A percentile compares a stretch with the other conserved stretches of the same genome.
Evolutionary conservation across 2,329 filamentous ascomycete genomes (phyloP).

Genomic region (Aspergillus ibericus): DNA sequence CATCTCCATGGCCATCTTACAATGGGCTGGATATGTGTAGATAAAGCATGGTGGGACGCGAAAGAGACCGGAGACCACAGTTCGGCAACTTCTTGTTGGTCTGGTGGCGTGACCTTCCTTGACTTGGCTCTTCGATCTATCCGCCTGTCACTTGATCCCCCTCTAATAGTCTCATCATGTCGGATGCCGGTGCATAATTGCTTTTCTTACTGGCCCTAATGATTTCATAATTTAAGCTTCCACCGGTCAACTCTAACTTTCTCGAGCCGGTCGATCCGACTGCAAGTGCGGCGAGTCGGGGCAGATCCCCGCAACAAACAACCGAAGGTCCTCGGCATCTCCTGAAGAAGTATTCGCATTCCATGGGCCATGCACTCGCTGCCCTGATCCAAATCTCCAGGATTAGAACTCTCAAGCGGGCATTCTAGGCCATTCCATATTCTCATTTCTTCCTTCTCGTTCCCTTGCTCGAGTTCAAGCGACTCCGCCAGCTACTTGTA

Average conservation of each 20-base stretch:
- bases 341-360: background rate
- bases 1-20: slow-evolving; percentile 20
- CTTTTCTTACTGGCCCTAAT: background rate
- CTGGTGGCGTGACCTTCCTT: background rate
- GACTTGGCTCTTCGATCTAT: background rate
- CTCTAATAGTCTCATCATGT: too few relatives aligned
- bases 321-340: slow-evolving; percentile 13
- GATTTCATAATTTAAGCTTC: background rate
- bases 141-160: background rate
- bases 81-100: background rate
- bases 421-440: background rate
- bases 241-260: background rate
- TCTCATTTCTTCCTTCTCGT: too few relatives aligned
- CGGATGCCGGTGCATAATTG: background rate
- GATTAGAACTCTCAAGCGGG: background rate
- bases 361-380: background rate
- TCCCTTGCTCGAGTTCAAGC: background rate
- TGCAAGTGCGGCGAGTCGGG: background rate
- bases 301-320: slow-evolving; percentile 17
- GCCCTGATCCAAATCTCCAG: background rate
- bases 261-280: background rate
- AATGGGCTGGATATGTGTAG: slow-evolving; percentile 18
- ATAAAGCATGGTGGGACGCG: background rate
- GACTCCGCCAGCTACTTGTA: background rate
- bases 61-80: background rate